Percentiles rank a stretch among this genome's conserved stretches.
These are phyloP conservation scores for Amylostereum chailletii DNA, from an alignment of 1,284 basidiomycete species.

Conservation along the genomic window DNA sequence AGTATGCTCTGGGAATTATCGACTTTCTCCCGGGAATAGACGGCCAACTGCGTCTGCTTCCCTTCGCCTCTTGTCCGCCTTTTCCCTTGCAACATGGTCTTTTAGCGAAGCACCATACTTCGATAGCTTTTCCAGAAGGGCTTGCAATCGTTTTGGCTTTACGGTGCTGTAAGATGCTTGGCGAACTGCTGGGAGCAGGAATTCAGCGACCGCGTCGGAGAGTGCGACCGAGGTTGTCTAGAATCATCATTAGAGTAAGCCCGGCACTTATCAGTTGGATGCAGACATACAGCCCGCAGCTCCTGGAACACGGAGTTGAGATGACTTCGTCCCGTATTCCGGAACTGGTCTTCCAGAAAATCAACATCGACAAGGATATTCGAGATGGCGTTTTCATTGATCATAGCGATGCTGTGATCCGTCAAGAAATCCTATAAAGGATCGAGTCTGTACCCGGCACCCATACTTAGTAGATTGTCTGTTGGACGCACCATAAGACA, in stretches of 20 bases:
- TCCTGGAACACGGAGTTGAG: constrained; percentile 75
- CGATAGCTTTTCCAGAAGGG: constrained; percentile 75
- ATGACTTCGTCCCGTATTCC: constrained; percentile 60
- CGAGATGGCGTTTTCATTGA: constrained; percentile 85
- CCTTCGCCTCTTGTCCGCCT: constrained; percentile 60
- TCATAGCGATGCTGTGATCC: constrained; percentile 66
- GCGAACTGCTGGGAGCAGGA: constrained; percentile 66
- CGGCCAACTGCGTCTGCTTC: constrained; percentile 75
- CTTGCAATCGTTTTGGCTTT: constrained; percentile 67
- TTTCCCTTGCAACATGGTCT: constrained; percentile 48
- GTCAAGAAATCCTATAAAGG: constrained; percentile 63
- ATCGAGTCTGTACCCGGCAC: not conserved
- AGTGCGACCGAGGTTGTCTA: constrained; percentile 78
- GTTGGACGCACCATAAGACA: constrained; percentile 67
- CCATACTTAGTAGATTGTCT: not conserved
- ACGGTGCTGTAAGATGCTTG: constrained; percentile 67
- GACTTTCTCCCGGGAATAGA: constrained; percentile 57
- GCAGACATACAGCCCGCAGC: constrained; percentile 61
- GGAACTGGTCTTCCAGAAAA: constrained; percentile 80
- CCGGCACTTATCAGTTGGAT: not conserved
- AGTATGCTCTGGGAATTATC: constrained; percentile 14
- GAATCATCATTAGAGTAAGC: constrained; percentile 1
- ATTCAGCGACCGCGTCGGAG: constrained; percentile 69
- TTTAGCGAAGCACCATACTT: constrained; percentile 57
- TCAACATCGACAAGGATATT: constrained; percentile 79